Evolutionary conservation across 371 early-diverging fungal species (phyloP).

Genomic region (Apophysomyces sp.): DNA sequence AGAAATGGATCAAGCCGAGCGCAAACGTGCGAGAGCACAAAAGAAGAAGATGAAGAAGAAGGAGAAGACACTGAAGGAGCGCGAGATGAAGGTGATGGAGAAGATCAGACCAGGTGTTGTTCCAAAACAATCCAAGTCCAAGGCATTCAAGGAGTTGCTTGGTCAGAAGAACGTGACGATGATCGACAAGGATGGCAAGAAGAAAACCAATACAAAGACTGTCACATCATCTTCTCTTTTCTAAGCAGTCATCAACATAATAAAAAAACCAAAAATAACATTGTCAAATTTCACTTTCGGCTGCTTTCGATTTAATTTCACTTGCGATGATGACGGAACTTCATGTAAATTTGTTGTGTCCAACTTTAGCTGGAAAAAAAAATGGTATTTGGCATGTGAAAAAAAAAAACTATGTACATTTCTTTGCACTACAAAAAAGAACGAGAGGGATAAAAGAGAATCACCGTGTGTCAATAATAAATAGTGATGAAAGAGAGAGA

Average conservation of each 20-base stretch:
- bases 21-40: constrained; percentile 63
- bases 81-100: constrained; percentile 49
- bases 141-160: constrained; percentile 71
- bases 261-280: background rate
- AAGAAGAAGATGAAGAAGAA: constrained; percentile 68
- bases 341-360: too few species aligned
- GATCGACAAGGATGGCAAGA: constrained; percentile 62
- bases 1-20: constrained; percentile 75
- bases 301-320: too few species aligned
- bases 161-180: constrained; percentile 66
- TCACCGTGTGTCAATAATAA: constrained; percentile 12
- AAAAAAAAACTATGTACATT: constrained; percentile 9
- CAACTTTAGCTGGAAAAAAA: too few species aligned
- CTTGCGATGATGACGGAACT: too few species aligned
- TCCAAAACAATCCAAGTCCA: constrained; percentile 57
- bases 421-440: constrained; percentile 4
- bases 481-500: background rate
- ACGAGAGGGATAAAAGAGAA: background rate
- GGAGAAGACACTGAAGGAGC: constrained; percentile 58
- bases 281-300: too few species aligned
- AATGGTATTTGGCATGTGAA: background rate
- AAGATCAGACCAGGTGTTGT: constrained; percentile 54
- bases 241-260: too few species aligned
- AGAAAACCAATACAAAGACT: constrained; percentile 20
- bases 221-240: constrained; percentile 32